Percentiles rank a stretch among this genome's conserved stretches.
Evolutionary conservation across 495 filamentous ascomycete species (phyloP).

Genomic region (Lophiostoma macrostomum): DNA sequence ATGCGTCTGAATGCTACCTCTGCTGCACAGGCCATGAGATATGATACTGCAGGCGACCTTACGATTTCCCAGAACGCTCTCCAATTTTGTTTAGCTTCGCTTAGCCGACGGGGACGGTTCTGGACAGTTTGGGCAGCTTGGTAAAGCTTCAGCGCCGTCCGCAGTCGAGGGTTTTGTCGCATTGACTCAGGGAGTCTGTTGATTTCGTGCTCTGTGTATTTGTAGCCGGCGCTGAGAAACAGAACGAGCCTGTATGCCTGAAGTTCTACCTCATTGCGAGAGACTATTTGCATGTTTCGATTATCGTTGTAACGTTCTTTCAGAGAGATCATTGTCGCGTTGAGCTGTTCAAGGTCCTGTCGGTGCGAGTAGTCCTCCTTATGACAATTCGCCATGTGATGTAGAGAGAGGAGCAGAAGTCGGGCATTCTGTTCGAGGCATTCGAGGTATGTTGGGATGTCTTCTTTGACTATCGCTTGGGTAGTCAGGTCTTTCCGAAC

Average conservation of each 20-base stretch:
- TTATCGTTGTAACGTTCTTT: constrained; percentile 73
- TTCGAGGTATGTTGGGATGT: constrained; percentile 66
- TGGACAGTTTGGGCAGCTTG: constrained; percentile 50
- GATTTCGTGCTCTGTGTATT: constrained; percentile 67
- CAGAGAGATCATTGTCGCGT: constrained; percentile 80
- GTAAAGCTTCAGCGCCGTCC: constrained; percentile 67
- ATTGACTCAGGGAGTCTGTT: constrained; percentile 65
- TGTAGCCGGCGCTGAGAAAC: constrained; percentile 66
- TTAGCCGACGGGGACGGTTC: constrained; percentile 59
- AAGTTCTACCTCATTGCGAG: constrained; percentile 83
- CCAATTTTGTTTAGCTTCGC: constrained; percentile 61
- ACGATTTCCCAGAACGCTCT: constrained; percentile 73
- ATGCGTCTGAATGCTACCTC: constrained; percentile 85
- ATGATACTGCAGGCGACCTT: constrained; percentile 67
- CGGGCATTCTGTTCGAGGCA: constrained; percentile 88
- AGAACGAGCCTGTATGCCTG: constrained; percentile 85
- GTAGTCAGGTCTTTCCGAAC: constrained; percentile 79
- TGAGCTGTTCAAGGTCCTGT: constrained; percentile 90
- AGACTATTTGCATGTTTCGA: constrained; percentile 51
- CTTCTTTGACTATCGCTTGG: constrained; percentile 66
- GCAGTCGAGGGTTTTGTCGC: constrained; percentile 54
- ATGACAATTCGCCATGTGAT: constrained; percentile 69
- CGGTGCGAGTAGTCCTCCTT: constrained; percentile 69
- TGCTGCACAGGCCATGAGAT: constrained; percentile 90
- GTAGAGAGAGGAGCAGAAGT: constrained; percentile 85